These are phyloP conservation scores for Chaetomidium leptoderma DNA, from an alignment of 495 filamentous ascomycete species.

Conservation along the genomic window DNA sequence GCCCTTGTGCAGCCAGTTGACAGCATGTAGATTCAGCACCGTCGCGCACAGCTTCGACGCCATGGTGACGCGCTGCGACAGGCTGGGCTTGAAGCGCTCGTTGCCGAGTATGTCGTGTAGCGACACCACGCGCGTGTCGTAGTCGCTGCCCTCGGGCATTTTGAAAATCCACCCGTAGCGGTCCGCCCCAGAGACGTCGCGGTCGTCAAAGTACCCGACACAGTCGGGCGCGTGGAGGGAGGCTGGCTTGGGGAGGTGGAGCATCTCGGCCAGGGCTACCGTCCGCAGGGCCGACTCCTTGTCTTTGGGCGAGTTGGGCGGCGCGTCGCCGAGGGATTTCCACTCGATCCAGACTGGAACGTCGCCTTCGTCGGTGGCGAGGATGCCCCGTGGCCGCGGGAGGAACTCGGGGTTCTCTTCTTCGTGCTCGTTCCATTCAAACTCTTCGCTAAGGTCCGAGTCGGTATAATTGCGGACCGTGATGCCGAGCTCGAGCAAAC, in stretches of 20 bases:
- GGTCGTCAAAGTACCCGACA: slow-evolving; percentile 32
- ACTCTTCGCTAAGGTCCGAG: slow-evolving; percentile 2
- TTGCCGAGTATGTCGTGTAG: slow-evolving; percentile 25
- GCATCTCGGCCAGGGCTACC: slow-evolving; percentile 31
- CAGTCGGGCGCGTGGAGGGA: slow-evolving; percentile 27
- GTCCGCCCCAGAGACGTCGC: slow-evolving; percentile 16
- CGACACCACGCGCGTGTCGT: slow-evolving; percentile 20
- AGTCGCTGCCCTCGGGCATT: slow-evolving; percentile 22
- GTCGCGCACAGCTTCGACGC: slow-evolving; percentile 27
- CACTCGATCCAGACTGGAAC: slow-evolving; percentile 35
- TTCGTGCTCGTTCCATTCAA: slow-evolving; percentile 19
- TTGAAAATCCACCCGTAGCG: slow-evolving; percentile 30
- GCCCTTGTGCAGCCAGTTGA: slow-evolving; percentile 58
- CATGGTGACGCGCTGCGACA: slow-evolving; percentile 24
- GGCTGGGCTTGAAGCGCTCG: slow-evolving; percentile 2
- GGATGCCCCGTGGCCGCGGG: slow-evolving; percentile 22
- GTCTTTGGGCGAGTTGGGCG: slow-evolving; percentile 17
- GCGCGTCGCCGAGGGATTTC: slow-evolving; percentile 21
- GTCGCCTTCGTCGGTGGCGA: slow-evolving; percentile 14
- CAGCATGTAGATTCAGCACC: slow-evolving; percentile 43
- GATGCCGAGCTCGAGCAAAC: slow-evolving; percentile 14
- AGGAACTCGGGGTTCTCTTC: slow-evolving; percentile 12
- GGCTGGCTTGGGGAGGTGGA: slow-evolving; percentile 28
- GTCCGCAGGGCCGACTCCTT: slow-evolving; percentile 26
- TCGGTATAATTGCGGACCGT: slow-evolving; percentile 17